Evolutionary conservation across 2,329 filamentous ascomycete species (phyloP), one percentile per base, ranked within the genome.

Genomic region (Penicillium sp.): DNA sequence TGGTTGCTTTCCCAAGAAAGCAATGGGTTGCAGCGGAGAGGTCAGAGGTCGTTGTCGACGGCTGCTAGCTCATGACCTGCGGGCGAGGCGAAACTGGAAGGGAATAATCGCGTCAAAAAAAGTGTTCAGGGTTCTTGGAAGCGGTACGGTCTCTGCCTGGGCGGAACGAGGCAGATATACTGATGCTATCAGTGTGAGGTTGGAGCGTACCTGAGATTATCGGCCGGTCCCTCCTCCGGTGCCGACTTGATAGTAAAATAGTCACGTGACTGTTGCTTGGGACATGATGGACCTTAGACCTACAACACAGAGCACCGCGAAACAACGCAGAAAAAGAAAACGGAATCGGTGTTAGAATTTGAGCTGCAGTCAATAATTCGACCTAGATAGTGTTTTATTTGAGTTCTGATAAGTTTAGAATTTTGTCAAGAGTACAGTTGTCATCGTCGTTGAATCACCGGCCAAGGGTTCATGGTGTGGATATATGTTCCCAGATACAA

Each of bases 51-150:
- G 38, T 8, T 45, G 48, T 57, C n/a, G 33, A 45, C 33, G 28
- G 16, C 56, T 25, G 46, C 57, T 58, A 60, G 45, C 46, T 60
- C 63, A 61, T 61, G 61, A 19, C 63, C 61, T 57, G 37, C n/a
- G 10, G 33, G 26, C n/a, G 45, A 35, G 37, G 55, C 52, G 45
- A 45, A n/a, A 25, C 37, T 14, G 14, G 28, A 8, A 35, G 46
- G 46, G 4, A 43, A 45, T 3, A 22, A 37, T 25, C 14, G 52
- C 30, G 58, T 26, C 56, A 10, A 57, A 33, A 33, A 45, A 46
- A 58, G 13, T 22, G 51, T 19, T 4, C 10, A 30, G 4, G 33
- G 19, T 42, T 55, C 52, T 56, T 35, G 38, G 16, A 38, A 33
- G 46, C 54, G 51, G 43, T 30, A 16, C 45, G 42, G 28, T 55